Base-by-base conservation (phyloP, 345 rosid genomes). In the Eucalyptus cloeziana region DNA sequence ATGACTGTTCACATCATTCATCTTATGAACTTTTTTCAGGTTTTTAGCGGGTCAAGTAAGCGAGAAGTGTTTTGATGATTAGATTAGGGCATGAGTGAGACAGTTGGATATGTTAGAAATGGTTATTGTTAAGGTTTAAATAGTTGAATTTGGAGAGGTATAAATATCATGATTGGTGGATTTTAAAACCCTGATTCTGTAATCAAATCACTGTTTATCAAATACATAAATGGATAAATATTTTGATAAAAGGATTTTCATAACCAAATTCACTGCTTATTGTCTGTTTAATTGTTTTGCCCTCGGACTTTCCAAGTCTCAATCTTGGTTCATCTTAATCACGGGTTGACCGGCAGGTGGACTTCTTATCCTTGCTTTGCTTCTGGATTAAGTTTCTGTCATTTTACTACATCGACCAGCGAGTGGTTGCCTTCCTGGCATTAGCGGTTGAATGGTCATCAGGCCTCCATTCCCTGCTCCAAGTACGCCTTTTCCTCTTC, bases 1-100 rank as follows among this genome's bases (percentile, higher is more conserved):
- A 7, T 50, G 2, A 51, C 6, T 16, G 21, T 7, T 51, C 2
- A 51, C 7, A 8, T 2, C 12, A 1, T 0, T 54, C 25, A 54
- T 54, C 27, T 54, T 4, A 2, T 54, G n/a, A 54, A 22, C 49
- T 49, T 49, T 49, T 12, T 49, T 49, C 14, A 49, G 49, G 49
- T 49, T 49, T 49, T 49, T 49, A 49, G 49, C 14, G 12, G 14
- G 49, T 2, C 12, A 22, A 56, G 60, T 56, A 22, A 56, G 5
- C 2, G 60, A 22, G 25, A n/a, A n/a, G n/a, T n/a, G n/a, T n/a
- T n/a, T n/a, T n/a, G n/a, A n/a, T n/a, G n/a, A n/a, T 22, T 21
- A 56, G 62, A 56, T 56, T 56, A 8, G 13, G 12, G 30, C 12
- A 56, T 56, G 27, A 56, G 62, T 56, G 62, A 49, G 17, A 49